Evolutionary conservation across 2,329 filamentous ascomycete species (phyloP).

Genomic region (Pseudomassariella vexata): DNA sequence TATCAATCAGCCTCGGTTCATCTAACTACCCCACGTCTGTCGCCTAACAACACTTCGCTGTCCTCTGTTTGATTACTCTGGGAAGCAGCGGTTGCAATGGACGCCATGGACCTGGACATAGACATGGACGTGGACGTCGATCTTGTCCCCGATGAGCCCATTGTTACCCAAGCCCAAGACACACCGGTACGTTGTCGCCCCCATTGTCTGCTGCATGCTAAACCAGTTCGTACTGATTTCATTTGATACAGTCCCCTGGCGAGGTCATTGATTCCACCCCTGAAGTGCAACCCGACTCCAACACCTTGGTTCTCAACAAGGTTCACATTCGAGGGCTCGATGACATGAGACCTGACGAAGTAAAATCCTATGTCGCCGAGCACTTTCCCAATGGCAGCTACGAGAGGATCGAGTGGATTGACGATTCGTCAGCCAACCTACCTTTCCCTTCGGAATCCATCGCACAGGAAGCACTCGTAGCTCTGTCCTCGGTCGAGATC

Average conservation of each 20-base stretch:
- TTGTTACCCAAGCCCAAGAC: constrained; percentile 25
- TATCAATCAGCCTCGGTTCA: too few relatives aligned
- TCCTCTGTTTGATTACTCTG: too few relatives aligned
- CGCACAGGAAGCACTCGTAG: constrained; percentile 49
- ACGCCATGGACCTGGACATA: constrained; percentile 62
- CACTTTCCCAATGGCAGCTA: constrained; percentile 54
- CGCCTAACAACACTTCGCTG: too few relatives aligned
- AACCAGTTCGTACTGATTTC: constrained; percentile 9
- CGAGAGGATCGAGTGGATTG: constrained; percentile 82
- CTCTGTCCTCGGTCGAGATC: constrained; percentile 46
- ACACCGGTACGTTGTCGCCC: constrained; percentile 15
- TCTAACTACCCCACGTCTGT: too few relatives aligned
- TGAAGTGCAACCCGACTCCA: constrained; percentile 15
- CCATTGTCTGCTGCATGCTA: neutral
- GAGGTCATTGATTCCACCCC: constrained; percentile 30
- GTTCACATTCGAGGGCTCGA: constrained; percentile 83
- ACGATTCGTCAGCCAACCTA: constrained; percentile 85
- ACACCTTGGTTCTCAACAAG: constrained; percentile 48
- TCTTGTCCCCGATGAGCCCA: constrained; percentile 37
- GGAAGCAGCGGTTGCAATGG: too few relatives aligned
- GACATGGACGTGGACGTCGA: constrained; percentile 73
- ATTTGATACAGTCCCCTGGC: constrained; percentile 23
- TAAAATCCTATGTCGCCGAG: constrained; percentile 67
- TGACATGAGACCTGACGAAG: constrained; percentile 71
- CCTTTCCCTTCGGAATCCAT: constrained; percentile 57